A percentile compares a stretch with the other conserved stretches of the same genome.
phyloP scores from a whole-genome alignment of 2,329 filamentous ascomycete species.

The Raffaelea ambrosiae region DNA sequence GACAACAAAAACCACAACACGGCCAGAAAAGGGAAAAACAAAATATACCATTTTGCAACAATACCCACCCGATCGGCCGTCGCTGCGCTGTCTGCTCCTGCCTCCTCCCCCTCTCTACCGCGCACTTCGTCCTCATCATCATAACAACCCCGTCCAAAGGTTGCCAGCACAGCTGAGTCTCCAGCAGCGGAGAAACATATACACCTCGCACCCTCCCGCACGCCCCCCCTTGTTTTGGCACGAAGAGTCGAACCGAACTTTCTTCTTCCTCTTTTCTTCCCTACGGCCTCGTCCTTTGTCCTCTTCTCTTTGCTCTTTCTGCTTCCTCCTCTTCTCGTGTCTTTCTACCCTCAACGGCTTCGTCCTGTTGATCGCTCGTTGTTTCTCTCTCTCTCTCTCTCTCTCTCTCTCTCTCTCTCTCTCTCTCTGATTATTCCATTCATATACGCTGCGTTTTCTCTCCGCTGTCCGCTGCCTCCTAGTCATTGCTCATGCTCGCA shows the following conservation, averaged over 20 bases:
- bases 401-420: neutral
- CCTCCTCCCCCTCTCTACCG: too few relatives aligned
- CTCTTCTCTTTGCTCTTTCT: neutral
- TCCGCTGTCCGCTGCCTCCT: too few relatives aligned
- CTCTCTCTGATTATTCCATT: too few relatives aligned
- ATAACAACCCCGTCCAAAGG: too few relatives aligned
- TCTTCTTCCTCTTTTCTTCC: neutral
- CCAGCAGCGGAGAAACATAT: too few relatives aligned
- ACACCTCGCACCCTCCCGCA: too few relatives aligned
- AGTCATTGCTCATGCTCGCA: too few relatives aligned
- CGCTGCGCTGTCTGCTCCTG: neutral
- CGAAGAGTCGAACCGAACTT: too few relatives aligned
- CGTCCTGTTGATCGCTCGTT: neutral
- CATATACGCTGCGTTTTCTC: too few relatives aligned
- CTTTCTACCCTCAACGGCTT: neutral
- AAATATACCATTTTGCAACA: neutral
- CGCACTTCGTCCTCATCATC: too few relatives aligned
- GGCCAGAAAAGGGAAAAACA: neutral
- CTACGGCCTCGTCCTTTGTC: neutral
- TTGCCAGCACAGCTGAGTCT: too few relatives aligned
- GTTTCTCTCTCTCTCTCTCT: neutral
- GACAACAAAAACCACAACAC: slow-evolving; percentile 3
- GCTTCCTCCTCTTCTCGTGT: neutral
- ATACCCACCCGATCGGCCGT: neutral
- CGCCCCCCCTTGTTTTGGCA: too few relatives aligned